Conservation (phyloP, 176 grass and related monocot genomes). For the Thinopyrum elongatum region DNA sequence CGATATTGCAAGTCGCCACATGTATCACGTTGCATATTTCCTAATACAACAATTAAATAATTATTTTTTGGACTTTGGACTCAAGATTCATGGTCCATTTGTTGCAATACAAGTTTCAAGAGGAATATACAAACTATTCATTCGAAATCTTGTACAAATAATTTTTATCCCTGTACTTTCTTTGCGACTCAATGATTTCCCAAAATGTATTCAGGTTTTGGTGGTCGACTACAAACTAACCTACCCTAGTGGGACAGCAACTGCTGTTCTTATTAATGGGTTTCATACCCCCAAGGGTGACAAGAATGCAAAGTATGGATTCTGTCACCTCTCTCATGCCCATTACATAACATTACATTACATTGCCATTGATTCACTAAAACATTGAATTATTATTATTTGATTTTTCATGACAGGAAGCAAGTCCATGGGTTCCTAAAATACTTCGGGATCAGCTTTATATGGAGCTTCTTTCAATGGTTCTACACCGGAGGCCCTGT, state of each 20-base stretch:
- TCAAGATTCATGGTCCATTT: too few relatives aligned
- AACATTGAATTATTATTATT: neutral
- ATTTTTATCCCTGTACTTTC: too few relatives aligned
- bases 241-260: conserved; percentile 85
- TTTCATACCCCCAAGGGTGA: conserved; percentile 81
- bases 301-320: conserved; percentile 61
- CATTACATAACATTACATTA: too few relatives aligned
- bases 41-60: too few relatives aligned
- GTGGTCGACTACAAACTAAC: conserved; percentile 84
- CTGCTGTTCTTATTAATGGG: conserved; percentile 82
- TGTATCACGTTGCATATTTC: too few relatives aligned
- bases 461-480: conserved; percentile 94
- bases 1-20: too few relatives aligned
- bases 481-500: conserved; percentile 72
- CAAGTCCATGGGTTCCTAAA: conserved; percentile 73
- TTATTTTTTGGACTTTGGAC: too few relatives aligned
- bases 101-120: too few relatives aligned
- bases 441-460: conserved; percentile 63
- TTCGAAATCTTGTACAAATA: too few relatives aligned
- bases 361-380: too few relatives aligned
- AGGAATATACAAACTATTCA: too few relatives aligned
- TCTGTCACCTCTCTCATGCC: too few relatives aligned
- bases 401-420: conserved; percentile 36
- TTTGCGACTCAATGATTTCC: neutral
- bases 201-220: conserved; percentile 52